Percentiles rank a stretch among this genome's conserved stretches.
These are phyloP conservation scores for Leccinum aurantiacum DNA, from an alignment of 768 basidiomycete genomes.

Conservation along the genomic window DNA sequence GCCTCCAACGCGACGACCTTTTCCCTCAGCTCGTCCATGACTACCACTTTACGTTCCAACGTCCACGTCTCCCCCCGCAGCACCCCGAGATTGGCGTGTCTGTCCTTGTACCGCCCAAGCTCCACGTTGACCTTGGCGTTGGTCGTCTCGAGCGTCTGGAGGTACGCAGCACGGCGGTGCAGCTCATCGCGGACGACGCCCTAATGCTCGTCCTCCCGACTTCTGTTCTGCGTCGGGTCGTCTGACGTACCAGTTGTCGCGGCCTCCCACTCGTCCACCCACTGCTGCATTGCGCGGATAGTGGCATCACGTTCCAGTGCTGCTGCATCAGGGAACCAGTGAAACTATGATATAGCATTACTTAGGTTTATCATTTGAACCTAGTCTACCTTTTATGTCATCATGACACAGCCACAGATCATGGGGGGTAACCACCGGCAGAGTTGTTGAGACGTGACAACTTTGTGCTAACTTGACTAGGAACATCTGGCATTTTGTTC, in stretches of 20 bases:
- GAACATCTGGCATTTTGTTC: too few species aligned
- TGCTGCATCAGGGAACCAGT: slow-evolving; percentile 15
- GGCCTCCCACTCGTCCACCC: slow-evolving; percentile 45
- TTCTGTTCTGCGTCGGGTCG: slow-evolving; percentile 22
- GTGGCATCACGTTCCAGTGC: slow-evolving; percentile 42
- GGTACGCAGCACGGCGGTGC: slow-evolving; percentile 60
- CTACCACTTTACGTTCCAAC: slow-evolving; percentile 51
- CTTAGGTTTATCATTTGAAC: too few species aligned
- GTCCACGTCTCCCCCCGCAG: slow-evolving; percentile 71
- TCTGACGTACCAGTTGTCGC: slow-evolving; percentile 18
- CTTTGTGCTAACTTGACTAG: too few species aligned
- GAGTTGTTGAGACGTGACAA: too few species aligned
- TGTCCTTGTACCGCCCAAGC: slow-evolving; percentile 50
- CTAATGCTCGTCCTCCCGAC: slow-evolving; percentile 55
- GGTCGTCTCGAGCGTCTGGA: slow-evolving; percentile 56
- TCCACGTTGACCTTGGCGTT: slow-evolving; percentile 60
- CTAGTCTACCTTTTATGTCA: too few species aligned
- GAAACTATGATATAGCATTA: too few species aligned
- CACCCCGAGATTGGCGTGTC: slow-evolving; percentile 62
- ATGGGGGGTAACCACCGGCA: too few species aligned
- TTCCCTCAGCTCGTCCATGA: slow-evolving; percentile 55
- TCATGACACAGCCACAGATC: too few species aligned
- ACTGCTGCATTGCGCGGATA: slow-evolving; percentile 46
- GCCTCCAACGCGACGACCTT: slow-evolving; percentile 58
- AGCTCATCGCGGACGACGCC: slow-evolving; percentile 65